Evolutionary conservation across 1,139 yeast genomes (phyloP), one percentile per base, ranked within the genome.

Genomic region (Zhuliangozyma parablackwelliae): DNA sequence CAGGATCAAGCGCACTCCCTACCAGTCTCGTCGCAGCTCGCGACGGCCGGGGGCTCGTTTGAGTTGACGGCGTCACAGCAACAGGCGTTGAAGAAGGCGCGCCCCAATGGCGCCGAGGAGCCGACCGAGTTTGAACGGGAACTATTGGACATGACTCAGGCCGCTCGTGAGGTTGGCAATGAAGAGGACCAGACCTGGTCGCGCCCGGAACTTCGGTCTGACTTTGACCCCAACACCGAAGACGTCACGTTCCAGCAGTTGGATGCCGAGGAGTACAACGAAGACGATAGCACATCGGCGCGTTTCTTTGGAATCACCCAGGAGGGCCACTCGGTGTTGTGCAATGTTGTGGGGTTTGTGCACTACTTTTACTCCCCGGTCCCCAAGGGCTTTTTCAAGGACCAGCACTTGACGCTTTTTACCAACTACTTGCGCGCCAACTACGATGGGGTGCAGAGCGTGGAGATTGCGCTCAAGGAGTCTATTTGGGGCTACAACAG

Each of bases 401-500:
- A 70, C 31, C 80, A 80, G 44, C 72, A 69, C 44, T 56, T 83
- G 36, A 49, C 57, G 0, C 62, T 61, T 6, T 77, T 88, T 45
- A 62, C 65, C 5, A 54, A 61, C 16, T 69, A 80, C 51, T 49
- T 87, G 41, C 65, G 69, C 40, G 65, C 69, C 10, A 68, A 65
- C 34, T 82, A 68, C 49, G 75, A 69, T 33, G 83, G 85, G 3
- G 68, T 85, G 9, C 73, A 76, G 43, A 72, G 74, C 25, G 68
- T 90, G 21, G 88, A 86, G 43, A 69, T 89, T 5, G 66, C 61
- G 7, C 60, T 72, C 51, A 89, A 86, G 51, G 96, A 90, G 57
- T 84, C 95, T 9, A 81, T 94, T 39, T 90, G 97, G 97, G 97
- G 97, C 6, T 94, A 75, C 56, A 82, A 81, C 42, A 94, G 95